Evolutionary conservation across 2,329 filamentous ascomycete genomes (phyloP), one percentile per base, ranked within the genome.

Genomic region (Botrytis elliptica): DNA sequence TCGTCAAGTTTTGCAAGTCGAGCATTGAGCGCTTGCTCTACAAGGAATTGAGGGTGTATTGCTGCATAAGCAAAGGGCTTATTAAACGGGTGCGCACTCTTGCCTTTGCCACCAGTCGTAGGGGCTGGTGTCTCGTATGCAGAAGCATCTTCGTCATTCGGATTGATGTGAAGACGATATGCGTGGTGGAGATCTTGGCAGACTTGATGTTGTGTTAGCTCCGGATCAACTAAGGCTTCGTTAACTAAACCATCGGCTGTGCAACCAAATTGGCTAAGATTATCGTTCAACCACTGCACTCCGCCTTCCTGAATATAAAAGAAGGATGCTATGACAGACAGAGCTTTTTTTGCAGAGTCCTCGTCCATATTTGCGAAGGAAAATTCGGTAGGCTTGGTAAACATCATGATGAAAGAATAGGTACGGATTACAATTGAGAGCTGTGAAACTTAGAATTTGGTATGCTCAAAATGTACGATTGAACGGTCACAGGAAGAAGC

Each of bases 171-270:
- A 25, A 55, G 65, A 33, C 36, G 49, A 55, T 57, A 68, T 29
- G 29, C 10, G 36, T 68, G 65, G 18, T 68, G 65, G 25, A 68
- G 49, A 8, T n/a, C 36, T 57, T 68, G 65, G 1, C 46, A 49
- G 49, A 68, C 6, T 57, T 14, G 33, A 33, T 68, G 65, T 33
- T 55, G 46, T 57, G 65, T 42, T 9, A 68, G 65, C 18, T 68
- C 65, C 2, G 4, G 16, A 38, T 68, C 65, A 33, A 40, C 4
- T n/a, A 68, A 68, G 25, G 40, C 12, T 55, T 68, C 65, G 65
- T 68, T 68, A 5, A 68, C 52, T 10, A 68, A 42, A n/a, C 65
- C 65, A 42, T 68, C 65, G 10, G 46, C 65, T 42, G 65, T 57
- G 36, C 65, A 68, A 55, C 36, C 49, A 20, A 57, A 68, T 57